Conservation (phyloP, 805 yeast species). For the Brettanomyces custersianus region DNA sequence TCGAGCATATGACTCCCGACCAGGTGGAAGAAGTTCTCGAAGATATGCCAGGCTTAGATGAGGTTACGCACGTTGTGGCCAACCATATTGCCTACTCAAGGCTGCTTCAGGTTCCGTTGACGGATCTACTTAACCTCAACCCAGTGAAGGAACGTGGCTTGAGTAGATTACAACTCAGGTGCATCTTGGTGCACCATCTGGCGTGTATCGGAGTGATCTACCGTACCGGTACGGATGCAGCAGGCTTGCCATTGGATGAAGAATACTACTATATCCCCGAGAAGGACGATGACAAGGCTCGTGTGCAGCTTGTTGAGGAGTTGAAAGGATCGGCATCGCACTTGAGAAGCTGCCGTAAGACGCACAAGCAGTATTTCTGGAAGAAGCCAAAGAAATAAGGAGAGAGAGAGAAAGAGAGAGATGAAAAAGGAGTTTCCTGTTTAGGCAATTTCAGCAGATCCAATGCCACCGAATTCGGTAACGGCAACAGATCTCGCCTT, state of each 20-base stretch:
- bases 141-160: constrained; percentile 44
- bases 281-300: constrained; percentile 60
- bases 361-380: constrained; percentile 86
- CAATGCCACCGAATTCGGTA: neutral
- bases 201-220: constrained; percentile 80
- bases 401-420: neutral
- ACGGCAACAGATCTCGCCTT: neutral
- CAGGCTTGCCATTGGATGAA: constrained; percentile 89
- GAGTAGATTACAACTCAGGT: constrained; percentile 34
- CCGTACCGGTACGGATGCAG: constrained; percentile 91
- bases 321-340: constrained; percentile 70
- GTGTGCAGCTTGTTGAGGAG: constrained; percentile 63
- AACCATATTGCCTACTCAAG: constrained; percentile 90
- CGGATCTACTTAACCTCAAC: constrained; percentile 48
- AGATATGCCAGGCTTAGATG: constrained; percentile 34
- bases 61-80: constrained; percentile 55
- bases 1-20: constrained; percentile 13
- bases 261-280: constrained; percentile 90
- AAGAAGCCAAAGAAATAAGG: constrained; percentile 37
- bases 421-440: neutral
- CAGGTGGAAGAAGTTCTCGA: constrained; percentile 22
- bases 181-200: constrained; percentile 33
- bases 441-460: neutral
- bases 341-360: constrained; percentile 82
- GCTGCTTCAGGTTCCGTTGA: constrained; percentile 79